Evolutionary conservation across 805 yeast genomes (phyloP), one percentile per base, ranked within the genome.

Genomic region (Hanseniaspora clermontiae): DNA sequence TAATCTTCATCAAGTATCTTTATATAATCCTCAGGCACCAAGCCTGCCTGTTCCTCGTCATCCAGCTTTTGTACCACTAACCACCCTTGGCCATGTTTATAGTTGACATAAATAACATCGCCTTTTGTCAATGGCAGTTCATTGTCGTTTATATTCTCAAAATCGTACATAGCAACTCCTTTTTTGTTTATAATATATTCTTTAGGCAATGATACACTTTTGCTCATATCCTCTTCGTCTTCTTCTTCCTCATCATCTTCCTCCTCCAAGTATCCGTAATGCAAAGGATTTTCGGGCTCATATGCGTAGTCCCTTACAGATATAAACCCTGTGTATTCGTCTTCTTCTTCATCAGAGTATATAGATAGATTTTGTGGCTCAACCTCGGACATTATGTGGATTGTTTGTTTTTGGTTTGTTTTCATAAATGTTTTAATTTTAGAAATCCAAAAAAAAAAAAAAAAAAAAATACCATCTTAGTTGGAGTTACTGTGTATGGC

Each of bases 51-150:
- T 1, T 67, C 63, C 19, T 66, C 61, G 12, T 46, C 49, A 20
- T 59, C 61, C 24, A 62, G 90, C 59, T 65, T 65, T 62, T 80
- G 82, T 0, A 97, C 97, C 52, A 93, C 97, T 3, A 93, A 76
- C 99, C 98, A 93, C 8, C 99, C 99, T 67, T 91, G 97, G 29
- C 97, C 97, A 67, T 91, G 96, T 57, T 95, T 80, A 68, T 90
- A 91, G 58, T 84, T 81, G 34, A 93, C 84, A 79, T 89, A 83
- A 2, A 93, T 80, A 14, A 80, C 68, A 69, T 93, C 97, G 38
- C 96, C 95, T 63, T 84, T 95, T 14, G 65, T 70, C 36, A 93
- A 71, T 11, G 77, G 79, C 47, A 90, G 79, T 65, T 93, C 99
- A 68, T 93, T 93, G 63, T 88, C 96, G 68, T 93, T 93, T 66